A percentile compares a stretch with the other conserved stretches of the same genome.
These are phyloP conservation scores for Sanguinoderma infundibulare DNA, from an alignment of 1,284 basidiomycete species.

Conservation along the genomic window DNA sequence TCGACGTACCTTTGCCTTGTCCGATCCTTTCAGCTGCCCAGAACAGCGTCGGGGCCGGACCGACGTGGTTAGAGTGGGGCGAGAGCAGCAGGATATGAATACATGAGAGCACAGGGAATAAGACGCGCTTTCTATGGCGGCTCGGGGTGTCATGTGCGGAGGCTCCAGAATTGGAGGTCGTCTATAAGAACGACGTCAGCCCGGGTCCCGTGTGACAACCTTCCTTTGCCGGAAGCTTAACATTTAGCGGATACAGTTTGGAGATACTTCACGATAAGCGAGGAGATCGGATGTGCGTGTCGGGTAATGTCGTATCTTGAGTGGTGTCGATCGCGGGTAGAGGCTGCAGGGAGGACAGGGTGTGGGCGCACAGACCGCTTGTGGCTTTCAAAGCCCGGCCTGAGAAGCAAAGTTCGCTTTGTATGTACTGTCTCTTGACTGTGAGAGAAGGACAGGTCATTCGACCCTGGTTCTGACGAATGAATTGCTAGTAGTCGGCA, in stretches of 20 bases:
- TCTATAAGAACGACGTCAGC: background rate
- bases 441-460: background rate
- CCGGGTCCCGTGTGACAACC: background rate
- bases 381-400: background rate
- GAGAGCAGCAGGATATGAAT: background rate
- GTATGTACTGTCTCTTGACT: background rate
- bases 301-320: background rate
- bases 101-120: conserved; percentile 7
- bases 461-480: background rate
- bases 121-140: conserved; percentile 4
- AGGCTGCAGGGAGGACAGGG: background rate
- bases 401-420: background rate
- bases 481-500: background rate
- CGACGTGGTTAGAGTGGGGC: background rate
- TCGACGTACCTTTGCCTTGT: background rate
- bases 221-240: background rate
- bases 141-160: conserved; percentile 4
- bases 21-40: background rate
- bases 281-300: background rate
- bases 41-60: background rate
- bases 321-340: background rate
- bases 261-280: background rate
- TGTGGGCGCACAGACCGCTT: background rate
- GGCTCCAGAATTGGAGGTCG: background rate
- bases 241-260: background rate